Percentiles rank a stretch among this genome's conserved stretches.
These are phyloP conservation scores for Leucocoprinus sp. DNA, from an alignment of 768 basidiomycete genomes.

Conservation along the genomic window DNA sequence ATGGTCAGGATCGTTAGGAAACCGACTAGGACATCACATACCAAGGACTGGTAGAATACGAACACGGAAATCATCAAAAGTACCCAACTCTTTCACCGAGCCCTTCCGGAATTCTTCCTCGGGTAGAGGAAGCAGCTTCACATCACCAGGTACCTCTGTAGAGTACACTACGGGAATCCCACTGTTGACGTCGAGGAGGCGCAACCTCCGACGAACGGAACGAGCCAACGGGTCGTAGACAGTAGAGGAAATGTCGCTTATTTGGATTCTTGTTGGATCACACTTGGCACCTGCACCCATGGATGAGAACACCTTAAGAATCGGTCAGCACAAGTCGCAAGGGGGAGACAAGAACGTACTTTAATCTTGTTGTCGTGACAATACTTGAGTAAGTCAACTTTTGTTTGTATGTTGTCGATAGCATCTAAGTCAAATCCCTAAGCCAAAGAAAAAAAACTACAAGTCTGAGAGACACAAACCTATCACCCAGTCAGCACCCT, in stretches of 20 bases:
- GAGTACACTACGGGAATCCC: conserved; percentile 91
- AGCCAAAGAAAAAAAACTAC: background rate
- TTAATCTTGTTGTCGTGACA: conserved; percentile 77
- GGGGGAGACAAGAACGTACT: conserved; percentile 28
- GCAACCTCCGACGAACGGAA: conserved; percentile 73
- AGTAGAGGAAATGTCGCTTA: conserved; percentile 88
- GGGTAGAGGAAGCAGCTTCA: conserved; percentile 81
- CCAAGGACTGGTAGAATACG: conserved; percentile 90
- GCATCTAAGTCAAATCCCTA: conserved; percentile 47
- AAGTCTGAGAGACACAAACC: conserved; percentile 44
- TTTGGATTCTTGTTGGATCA: conserved; percentile 93
- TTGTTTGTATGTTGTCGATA: conserved; percentile 96
- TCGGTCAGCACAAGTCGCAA: conserved; percentile 1
- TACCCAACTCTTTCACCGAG: conserved; percentile 78
- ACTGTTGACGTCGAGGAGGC: conserved; percentile 47
- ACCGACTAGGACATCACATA: conserved; percentile 21
- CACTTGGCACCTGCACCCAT: conserved; percentile 96
- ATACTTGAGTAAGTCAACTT: conserved; percentile 88
- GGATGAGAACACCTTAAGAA: conserved; percentile 77
- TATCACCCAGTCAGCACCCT: conserved; percentile 91
- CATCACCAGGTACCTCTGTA: conserved; percentile 84
- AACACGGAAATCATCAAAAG: conserved; percentile 89
- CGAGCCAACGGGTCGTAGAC: conserved; percentile 94
- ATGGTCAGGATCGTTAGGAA: background rate
- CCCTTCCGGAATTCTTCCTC: conserved; percentile 93